Evolutionary conservation across 208 protist species (phyloP), one percentile per base, ranked within the genome.

Genomic region (Trypanosoma cruzi): DNA sequence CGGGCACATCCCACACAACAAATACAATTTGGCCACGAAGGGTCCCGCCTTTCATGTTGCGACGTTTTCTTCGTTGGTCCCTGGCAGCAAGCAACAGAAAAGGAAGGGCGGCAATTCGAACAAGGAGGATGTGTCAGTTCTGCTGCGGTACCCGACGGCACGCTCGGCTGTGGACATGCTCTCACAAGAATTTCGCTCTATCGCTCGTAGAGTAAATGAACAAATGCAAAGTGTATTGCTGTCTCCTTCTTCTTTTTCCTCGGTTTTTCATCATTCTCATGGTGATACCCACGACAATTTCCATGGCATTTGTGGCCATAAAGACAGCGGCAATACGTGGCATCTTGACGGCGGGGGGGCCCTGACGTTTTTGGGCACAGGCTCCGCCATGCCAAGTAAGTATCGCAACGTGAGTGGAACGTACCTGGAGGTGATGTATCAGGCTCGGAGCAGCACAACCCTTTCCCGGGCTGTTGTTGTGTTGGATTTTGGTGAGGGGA

Each of bases 401-500:
- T 95, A 97, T 64, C 77, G 92, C 18, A 97, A 95, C 64, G 92
- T 95, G 32, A 94, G 88, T 60, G 86, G 88, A 28, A 79, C 86
- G 44, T 89, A 75, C 52, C 60, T 94, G 13, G 82, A 93, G 68
- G 50, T 97, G 10, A 53, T 64, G 37, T 62, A 63, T 36, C 34
- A 49, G 20, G 36, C 57, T 22, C n/a, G 26, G 26, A 13, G 53
- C 24, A 34, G 4, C 31, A 46, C 20, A 18, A 26, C 0, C 13
- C 52, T 44, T 59, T 36, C 42, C 26, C 81, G 88, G 22, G 74
- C 73, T 18, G 69, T 93, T 42, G 50, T 93, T 0, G 72, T 97
- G 20, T 73, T 95, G 4, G 92, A 97, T 71, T 95, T 90, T 79
- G 92, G 92, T 18, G 92, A 97, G 59, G 89, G 87, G 13, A 95